Percentiles rank a stretch among this genome's conserved stretches.
Evolutionary conservation across 805 yeast species (phyloP).

Genomic region (Blastobotrys attinorum): DNA sequence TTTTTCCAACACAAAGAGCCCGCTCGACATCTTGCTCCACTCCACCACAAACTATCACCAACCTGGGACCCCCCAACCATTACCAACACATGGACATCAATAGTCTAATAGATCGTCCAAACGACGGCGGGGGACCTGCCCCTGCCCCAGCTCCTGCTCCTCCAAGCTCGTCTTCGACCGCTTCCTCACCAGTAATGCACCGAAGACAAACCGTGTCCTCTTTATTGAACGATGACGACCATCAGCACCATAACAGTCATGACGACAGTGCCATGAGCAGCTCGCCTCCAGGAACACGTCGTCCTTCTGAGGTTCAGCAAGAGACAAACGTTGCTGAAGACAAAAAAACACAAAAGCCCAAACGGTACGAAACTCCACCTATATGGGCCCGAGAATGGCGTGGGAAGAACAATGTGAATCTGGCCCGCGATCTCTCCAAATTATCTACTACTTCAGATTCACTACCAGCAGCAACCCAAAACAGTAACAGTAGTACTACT

Average conservation of each 20-base stretch:
- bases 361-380: conserved; percentile 57
- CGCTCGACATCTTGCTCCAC: no score
- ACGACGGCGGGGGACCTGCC: background rate
- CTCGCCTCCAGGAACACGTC: background rate
- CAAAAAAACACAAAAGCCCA: conserved; percentile 40
- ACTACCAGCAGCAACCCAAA: background rate
- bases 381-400: conserved; percentile 78
- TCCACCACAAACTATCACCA: no score
- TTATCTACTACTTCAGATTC: background rate
- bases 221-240: conserved; percentile 16
- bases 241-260: background rate
- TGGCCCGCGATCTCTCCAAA: background rate
- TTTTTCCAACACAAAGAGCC: no score
- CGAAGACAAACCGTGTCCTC: conserved; percentile 20
- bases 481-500: no score
- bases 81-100: conserved; percentile 13
- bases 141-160: no score
- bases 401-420: conserved; percentile 25
- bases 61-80: no score
- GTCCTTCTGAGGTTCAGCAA: background rate
- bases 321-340: background rate
- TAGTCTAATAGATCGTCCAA: conserved; percentile 13
- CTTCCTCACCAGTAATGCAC: conserved; percentile 5
- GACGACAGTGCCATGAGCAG: background rate
- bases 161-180: conserved; percentile 3